These are phyloP conservation scores for Fusarium anguioides DNA, from an alignment of 2,329 filamentous ascomycete species.

Conservation along the genomic window DNA sequence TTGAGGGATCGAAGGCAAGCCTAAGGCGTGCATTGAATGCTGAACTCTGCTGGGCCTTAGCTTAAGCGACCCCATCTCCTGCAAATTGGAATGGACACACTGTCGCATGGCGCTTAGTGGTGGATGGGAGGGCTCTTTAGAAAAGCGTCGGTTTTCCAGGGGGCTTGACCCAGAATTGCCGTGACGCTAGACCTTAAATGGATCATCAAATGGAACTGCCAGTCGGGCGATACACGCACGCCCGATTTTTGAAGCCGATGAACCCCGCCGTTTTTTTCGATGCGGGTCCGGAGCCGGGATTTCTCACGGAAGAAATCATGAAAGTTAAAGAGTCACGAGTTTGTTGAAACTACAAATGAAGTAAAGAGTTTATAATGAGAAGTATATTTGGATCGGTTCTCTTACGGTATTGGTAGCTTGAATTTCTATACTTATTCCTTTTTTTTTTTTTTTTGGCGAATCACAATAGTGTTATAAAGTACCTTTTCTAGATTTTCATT, in stretches of 20 bases:
- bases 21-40: constrained; percentile 24
- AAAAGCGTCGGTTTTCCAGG: constrained; percentile 9
- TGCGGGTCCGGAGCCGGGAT: constrained; percentile 30
- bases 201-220: constrained; percentile 1
- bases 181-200: constrained; percentile 34
- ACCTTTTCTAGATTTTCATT: neutral
- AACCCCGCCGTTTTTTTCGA: constrained; percentile 24
- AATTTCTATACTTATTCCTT: no score
- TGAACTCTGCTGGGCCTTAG: constrained; percentile 10
- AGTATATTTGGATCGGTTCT: neutral
- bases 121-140: constrained; percentile 6
- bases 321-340: constrained; percentile 16
- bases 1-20: constrained; percentile 32
- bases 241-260: constrained; percentile 20
- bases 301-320: constrained; percentile 31
- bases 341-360: neutral
- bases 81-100: constrained; percentile 39
- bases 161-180: constrained; percentile 29
- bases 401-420: neutral
- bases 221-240: constrained; percentile 31
- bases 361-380: neutral
- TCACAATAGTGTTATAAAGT: neutral
- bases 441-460: neutral
- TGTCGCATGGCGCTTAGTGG: constrained; percentile 36
- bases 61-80: constrained; percentile 24